Evolutionary conservation across 768 basidiomycete species (phyloP), one percentile per base, ranked within the genome.

Genomic region (Auricularia heimuer): DNA sequence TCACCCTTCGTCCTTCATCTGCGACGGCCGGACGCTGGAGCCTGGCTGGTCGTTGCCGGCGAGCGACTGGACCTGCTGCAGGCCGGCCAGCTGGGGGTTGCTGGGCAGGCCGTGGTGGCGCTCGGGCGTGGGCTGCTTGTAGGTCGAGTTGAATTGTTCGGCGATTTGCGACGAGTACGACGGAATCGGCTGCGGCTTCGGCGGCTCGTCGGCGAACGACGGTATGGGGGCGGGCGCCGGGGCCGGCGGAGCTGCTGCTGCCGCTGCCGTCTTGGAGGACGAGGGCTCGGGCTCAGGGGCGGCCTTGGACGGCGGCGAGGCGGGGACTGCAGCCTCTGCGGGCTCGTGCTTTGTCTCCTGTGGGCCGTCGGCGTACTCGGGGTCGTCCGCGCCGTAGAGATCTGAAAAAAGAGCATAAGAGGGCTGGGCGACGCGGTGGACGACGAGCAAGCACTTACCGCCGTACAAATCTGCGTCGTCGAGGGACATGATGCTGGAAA

Each of bases 1-100:
- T 92, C 84, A 98, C 95, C 94, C 94, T 90, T 96, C 94, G 70
- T 97, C 95, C 75, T 94, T 93, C 92, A 93, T 94, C 75, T 97
- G 94, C 11, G 88, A 88, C 18, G 90, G 90, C 39, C 91, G 82
- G 16, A 94, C 78, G 39, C 39, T 42, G 12, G 39, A 14, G 39
- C 39, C 39, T 8, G 39, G 8, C 39, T 7, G 39, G 39, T 42
- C 39, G 66, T 51, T 51, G 16, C 47, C 47, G 21, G 16, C 47
- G 42, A 54, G 29, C 47, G 63, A 21, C 29, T 54, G 44, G 37
- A 64, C 35, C 14, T 33, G 21, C 29, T 68, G 64, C 62, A 58
- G 63, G 70, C 66, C 68, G 66, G 65, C 67, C 72, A 44, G 39
- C n/a, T 65, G 68, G 65, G 54, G 45, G 51, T 47, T 67, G 54